Conservation (phyloP, 2,329 filamentous ascomycete genomes). For the Arachnomyces sp. region DNA sequence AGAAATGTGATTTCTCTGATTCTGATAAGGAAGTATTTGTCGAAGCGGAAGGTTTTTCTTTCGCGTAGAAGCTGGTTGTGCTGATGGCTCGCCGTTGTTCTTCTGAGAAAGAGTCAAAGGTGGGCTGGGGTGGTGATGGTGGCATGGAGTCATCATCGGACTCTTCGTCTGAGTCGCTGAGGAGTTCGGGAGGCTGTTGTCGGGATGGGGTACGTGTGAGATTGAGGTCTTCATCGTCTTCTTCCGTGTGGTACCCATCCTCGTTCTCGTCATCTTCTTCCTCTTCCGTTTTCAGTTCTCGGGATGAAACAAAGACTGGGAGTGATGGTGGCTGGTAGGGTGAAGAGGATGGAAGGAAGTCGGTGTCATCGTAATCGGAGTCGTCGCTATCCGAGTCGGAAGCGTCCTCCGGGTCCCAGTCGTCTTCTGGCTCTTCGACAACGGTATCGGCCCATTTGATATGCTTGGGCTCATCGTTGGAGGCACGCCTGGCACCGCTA, state of each 20-base stretch:
- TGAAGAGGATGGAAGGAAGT: conserved; percentile 2
- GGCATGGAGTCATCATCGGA: conserved; percentile 66
- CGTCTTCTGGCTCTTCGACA: conserved; percentile 64
- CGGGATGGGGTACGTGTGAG: conserved; percentile 64
- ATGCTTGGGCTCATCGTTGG: conserved; percentile 56
- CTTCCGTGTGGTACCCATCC: conserved; percentile 52
- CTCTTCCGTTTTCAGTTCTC: conserved; percentile 46
- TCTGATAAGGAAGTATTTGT: conserved; percentile 17
- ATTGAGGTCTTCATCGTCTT: conserved; percentile 54
- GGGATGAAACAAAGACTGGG: conserved; percentile 6
- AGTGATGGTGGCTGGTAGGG: conserved; percentile 2
- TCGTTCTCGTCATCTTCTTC: conserved; percentile 39
- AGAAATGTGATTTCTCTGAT: conserved; percentile 33
- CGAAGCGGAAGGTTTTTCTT: conserved; percentile 19
- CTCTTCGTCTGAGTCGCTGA: conserved; percentile 56
- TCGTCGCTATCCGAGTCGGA: conserved; percentile 50
- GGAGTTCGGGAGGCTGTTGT: conserved; percentile 61
- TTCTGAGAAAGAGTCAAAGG: conserved; percentile 54
- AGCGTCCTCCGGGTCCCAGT: conserved; percentile 61
- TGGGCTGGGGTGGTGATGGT: conserved; percentile 54
- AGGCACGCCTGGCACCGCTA: conserved; percentile 55
- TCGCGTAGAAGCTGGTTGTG: conserved; percentile 33
- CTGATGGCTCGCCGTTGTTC: conserved; percentile 44
- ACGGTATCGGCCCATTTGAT: conserved; percentile 83
- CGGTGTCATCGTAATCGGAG: conserved; percentile 40